Percentiles rank a stretch among this genome's conserved stretches.
Evolutionary conservation across 805 yeast species (phyloP).

Genomic region (Torulaspora indica): DNA sequence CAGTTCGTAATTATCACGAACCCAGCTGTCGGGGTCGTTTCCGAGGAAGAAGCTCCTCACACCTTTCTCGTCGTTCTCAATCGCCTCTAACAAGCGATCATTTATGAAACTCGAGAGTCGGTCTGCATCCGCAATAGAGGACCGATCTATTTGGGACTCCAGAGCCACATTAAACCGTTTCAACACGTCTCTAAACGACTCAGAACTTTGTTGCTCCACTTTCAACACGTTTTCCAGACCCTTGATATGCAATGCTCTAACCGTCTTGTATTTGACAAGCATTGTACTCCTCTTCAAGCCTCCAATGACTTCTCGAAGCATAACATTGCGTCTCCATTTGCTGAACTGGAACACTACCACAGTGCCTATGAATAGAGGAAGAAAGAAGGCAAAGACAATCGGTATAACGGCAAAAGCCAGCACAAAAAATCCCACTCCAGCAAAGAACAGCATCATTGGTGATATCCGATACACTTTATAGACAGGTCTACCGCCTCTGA

Average conservation of each 20-base stretch:
- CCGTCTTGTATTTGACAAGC: constrained; percentile 15
- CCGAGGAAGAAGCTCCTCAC: constrained; percentile 22
- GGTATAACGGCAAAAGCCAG: constrained; percentile 18
- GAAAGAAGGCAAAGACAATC: constrained; percentile 18
- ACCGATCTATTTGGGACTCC: constrained; percentile 8
- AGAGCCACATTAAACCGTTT: constrained; percentile 6
- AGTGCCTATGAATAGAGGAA: constrained; percentile 25
- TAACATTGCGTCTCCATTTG: constrained; percentile 20
- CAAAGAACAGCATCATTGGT: constrained; percentile 14
- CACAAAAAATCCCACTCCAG: constrained; percentile 15
- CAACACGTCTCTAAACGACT: constrained; percentile 8
- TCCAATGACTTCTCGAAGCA: constrained; percentile 17
- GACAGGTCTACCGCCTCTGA: constrained; percentile 7
- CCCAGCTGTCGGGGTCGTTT: constrained; percentile 15
- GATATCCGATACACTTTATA: constrained; percentile 14
- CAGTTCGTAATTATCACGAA: constrained; percentile 16
- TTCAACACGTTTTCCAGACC: constrained; percentile 6
- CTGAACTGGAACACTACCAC: constrained; percentile 25
- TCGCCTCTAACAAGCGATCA: constrained; percentile 24
- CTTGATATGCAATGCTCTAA: constrained; percentile 17
- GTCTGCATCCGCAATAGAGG: constrained; percentile 13
- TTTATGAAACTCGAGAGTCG: constrained; percentile 6
- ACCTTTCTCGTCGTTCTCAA: constrained; percentile 23
- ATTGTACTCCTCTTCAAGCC: constrained; percentile 17
- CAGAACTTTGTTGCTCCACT: constrained; percentile 3